phyloP scores from a whole-genome alignment of 2,329 filamentous ascomycete genomes.

The Phialemoniopsis sp. region DNA sequence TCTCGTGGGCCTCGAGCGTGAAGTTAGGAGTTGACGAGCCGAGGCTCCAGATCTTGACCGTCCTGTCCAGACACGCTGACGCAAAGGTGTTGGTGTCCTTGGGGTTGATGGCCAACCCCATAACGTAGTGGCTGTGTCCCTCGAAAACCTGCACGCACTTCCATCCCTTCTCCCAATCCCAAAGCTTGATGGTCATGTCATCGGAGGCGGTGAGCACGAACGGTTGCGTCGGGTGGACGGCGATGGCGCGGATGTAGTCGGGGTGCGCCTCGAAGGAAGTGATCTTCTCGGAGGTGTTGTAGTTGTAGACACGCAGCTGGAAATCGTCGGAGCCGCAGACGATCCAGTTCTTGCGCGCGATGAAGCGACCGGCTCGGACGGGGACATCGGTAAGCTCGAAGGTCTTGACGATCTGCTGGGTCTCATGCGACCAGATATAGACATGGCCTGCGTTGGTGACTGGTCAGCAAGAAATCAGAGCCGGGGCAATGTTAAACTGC shows the following conservation, averaged over 20 bases:
- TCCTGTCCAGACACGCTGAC: slow-evolving; percentile 91
- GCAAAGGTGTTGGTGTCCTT: slow-evolving; percentile 93
- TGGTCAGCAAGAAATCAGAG: not conserved
- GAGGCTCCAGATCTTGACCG: slow-evolving; percentile 74
- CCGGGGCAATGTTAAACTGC: not conserved
- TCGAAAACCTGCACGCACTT: slow-evolving; percentile 97
- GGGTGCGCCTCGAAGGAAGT: slow-evolving; percentile 96
- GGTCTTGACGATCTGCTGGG: slow-evolving; percentile 94
- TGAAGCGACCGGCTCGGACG: slow-evolving; percentile 91
- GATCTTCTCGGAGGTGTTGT: slow-evolving; percentile 99
- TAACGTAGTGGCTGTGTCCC: slow-evolving; percentile 89
- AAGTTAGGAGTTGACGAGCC: slow-evolving; percentile 94
- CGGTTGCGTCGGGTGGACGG: slow-evolving; percentile 89
- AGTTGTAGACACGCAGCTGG: slow-evolving; percentile 58
- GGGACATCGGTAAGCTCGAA: slow-evolving; percentile 99
- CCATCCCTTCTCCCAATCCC: slow-evolving; percentile 99
- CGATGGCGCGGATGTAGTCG: slow-evolving; percentile 96
- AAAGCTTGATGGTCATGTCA: slow-evolving; percentile 98
- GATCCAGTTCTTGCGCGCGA: slow-evolving; percentile 98
- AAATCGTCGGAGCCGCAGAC: slow-evolving; percentile 95
- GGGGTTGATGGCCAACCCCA: slow-evolving; percentile 95
- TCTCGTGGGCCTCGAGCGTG: slow-evolving; percentile 94
- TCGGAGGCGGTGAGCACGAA: slow-evolving; percentile 95
- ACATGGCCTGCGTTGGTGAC: slow-evolving; percentile 68
- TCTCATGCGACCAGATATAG: slow-evolving; percentile 99